A percentile compares a stretch with the other conserved stretches of the same genome.
Conservation (phyloP, 2,329 filamentous ascomycete species). For the Ascocoryne sarcoides region DNA sequence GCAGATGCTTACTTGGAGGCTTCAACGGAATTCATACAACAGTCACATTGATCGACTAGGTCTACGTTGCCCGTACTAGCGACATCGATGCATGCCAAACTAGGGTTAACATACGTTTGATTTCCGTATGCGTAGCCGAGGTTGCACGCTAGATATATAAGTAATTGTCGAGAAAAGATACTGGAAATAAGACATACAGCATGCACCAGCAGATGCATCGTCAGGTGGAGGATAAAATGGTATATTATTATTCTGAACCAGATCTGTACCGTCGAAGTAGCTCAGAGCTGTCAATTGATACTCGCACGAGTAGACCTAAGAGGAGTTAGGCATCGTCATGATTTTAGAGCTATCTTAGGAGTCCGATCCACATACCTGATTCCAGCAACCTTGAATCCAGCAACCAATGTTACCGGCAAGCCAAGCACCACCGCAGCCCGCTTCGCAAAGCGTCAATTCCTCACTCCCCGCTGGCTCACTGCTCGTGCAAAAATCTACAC, state of each 20-base stretch:
- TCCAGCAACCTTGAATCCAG: slow-evolving; percentile 12
- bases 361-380: slow-evolving; percentile 7
- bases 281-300: slow-evolving; percentile 8
- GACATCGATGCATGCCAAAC: slow-evolving; percentile 3
- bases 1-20: slow-evolving; percentile 4
- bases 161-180: not conserved
- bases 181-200: slow-evolving; percentile 2
- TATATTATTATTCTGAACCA: slow-evolving; percentile 4
- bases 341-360: not conserved
- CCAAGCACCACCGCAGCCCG: slow-evolving; percentile 5
- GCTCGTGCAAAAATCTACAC: slow-evolving; percentile 1
- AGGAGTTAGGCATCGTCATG: not conserved
- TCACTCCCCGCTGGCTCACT: slow-evolving; percentile 1
- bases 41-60: slow-evolving; percentile 3
- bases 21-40: slow-evolving; percentile 4
- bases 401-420: slow-evolving; percentile 8
- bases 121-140: slow-evolving; percentile 12
- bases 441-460: slow-evolving; percentile 3
- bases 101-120: slow-evolving; percentile 1
- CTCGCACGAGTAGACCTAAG: slow-evolving; percentile 10
- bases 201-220: slow-evolving; percentile 4
- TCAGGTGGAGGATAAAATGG: slow-evolving; percentile 10
- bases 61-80: slow-evolving; percentile 1
- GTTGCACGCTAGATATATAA: slow-evolving; percentile 8
- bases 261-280: slow-evolving; percentile 5